Conservation (phyloP, 1,284 basidiomycete genomes). For the Pseudozyma flocculosa region DNA sequence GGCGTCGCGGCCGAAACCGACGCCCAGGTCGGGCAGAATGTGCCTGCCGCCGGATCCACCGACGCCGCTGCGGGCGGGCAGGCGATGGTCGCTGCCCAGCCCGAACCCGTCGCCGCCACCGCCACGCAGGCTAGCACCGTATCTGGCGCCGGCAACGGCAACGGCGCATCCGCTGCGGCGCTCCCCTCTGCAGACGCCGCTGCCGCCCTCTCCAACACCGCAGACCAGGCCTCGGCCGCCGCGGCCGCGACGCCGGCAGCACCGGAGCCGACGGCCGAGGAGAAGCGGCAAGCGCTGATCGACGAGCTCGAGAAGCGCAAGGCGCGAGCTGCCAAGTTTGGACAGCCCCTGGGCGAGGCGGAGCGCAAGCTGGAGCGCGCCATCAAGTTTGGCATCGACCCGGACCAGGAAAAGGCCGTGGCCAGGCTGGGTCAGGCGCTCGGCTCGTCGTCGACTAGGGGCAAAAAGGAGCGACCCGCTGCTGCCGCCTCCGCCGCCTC, state of each 20-base stretch:
- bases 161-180: not conserved
- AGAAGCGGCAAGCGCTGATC: conserved; percentile 31
- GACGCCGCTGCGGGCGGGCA: not conserved
- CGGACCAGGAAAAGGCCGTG: conserved; percentile 14
- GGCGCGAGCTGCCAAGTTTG: conserved; percentile 48
- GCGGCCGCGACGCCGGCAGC: conserved; percentile 2
- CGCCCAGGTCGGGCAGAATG: not conserved
- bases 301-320: conserved; percentile 52
- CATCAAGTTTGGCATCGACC: conserved; percentile 49
- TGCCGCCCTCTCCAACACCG: not conserved
- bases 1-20: not conserved
- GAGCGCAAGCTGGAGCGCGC: conserved; percentile 48
- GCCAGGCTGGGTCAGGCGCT: conserved; percentile 19
- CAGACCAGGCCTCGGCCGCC: not conserved
- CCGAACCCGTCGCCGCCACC: not conserved
- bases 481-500: not conserved
- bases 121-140: not conserved
- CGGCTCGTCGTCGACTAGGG: conserved; percentile 2
- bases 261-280: conserved; percentile 11
- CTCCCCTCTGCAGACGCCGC: conserved; percentile 3
- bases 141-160: not conserved
- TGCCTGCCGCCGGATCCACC: not conserved
- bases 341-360: conserved; percentile 39
- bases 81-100: not conserved
- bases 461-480: not conserved